Evolutionary conservation across 371 early-diverging fungal genomes (phyloP).

Genomic region (Syncephalastrum contaminatum): DNA sequence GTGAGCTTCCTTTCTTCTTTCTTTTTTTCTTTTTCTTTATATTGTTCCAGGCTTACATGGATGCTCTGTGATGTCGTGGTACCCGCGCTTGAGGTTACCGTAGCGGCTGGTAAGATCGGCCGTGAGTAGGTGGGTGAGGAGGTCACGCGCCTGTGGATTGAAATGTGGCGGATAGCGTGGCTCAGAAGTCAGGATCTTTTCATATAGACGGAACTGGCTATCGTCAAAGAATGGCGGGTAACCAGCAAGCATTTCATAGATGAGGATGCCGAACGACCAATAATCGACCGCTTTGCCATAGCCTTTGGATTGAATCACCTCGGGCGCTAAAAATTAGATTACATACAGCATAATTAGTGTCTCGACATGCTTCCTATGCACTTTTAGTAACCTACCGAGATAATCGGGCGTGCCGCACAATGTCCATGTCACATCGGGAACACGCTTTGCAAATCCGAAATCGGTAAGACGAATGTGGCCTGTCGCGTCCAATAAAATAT

Average conservation of each 20-base stretch:
- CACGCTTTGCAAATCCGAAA: constrained; percentile 96
- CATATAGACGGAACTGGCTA: constrained; percentile 84
- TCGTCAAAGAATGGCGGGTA: constrained; percentile 95
- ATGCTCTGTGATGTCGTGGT: constrained; percentile 77
- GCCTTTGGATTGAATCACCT: constrained; percentile 94
- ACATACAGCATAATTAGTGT: not conserved
- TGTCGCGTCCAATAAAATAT: constrained; percentile 82
- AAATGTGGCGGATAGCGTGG: constrained; percentile 84
- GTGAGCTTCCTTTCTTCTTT: not conserved
- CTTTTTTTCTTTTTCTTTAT: constrained; percentile 43
- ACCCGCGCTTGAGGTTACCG: constrained; percentile 86
- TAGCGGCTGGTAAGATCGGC: constrained; percentile 86
- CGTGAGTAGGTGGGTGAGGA: constrained; percentile 84
- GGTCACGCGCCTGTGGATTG: constrained; percentile 79
- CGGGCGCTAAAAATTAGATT: constrained; percentile 68
- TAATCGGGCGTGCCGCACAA: constrained; percentile 98
- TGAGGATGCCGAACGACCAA: constrained; percentile 96
- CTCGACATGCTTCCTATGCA: not conserved
- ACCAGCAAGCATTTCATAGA: constrained; percentile 88
- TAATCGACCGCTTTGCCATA: constrained; percentile 96
- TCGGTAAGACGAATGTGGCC: constrained; percentile 99
- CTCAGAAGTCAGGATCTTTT: constrained; percentile 85
- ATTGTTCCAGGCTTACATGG: constrained; percentile 50
- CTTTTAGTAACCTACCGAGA: constrained; percentile 31
- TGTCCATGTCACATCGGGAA: constrained; percentile 71